phyloP scores from a whole-genome alignment of 306 rosid genomes.

The Casuarina cunninghamiana region DNA sequence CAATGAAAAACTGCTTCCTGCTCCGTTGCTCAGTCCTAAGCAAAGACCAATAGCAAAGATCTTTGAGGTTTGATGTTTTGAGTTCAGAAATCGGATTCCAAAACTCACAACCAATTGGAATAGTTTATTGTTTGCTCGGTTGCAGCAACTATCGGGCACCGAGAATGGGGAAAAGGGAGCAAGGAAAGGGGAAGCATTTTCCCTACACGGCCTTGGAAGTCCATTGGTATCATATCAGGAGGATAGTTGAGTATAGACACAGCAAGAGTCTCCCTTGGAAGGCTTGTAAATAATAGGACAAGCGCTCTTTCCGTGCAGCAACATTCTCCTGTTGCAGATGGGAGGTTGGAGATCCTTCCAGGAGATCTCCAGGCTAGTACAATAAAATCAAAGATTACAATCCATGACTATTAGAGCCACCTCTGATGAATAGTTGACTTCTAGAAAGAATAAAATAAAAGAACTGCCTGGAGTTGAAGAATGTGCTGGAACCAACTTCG shows the following conservation, averaged over 20 bases:
- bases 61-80: background rate
- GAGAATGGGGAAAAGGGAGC: background rate
- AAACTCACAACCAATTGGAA: slow-evolving; percentile 3
- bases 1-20: slow-evolving; percentile 5
- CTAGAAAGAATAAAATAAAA: no score
- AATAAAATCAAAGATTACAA: no score
- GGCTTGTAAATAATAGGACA: no score
- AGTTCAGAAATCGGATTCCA: slow-evolving; percentile 17
- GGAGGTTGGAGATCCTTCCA: no score
- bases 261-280: no score
- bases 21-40: slow-evolving; percentile 1
- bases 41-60: slow-evolving; percentile 17
- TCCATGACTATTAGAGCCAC: no score
- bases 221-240: background rate
- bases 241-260: background rate
- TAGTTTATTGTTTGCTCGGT: background rate
- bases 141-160: background rate
- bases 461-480: no score
- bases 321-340: no score
- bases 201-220: background rate
- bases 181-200: background rate
- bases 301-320: no score
- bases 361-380: no score
- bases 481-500: no score
- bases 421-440: no score